Evolutionary conservation across 176 grass and related monocot genomes (phyloP).

Genomic region (Musa acuminata): DNA sequence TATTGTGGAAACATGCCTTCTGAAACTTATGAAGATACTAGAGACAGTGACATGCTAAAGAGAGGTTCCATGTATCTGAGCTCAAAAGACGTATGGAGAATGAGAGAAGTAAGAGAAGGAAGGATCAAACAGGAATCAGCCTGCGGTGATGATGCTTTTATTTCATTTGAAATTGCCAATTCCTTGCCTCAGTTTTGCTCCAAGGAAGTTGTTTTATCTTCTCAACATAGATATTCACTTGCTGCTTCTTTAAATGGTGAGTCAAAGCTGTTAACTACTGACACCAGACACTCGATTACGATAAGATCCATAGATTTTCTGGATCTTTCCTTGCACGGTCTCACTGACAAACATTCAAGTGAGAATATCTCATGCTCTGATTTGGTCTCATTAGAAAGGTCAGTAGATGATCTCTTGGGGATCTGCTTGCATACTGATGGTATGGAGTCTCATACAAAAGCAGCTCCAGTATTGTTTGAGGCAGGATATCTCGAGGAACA

Average conservation of each 20-base stretch:
- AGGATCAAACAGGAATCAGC: slow-evolving; percentile 47
- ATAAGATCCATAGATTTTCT: slow-evolving; percentile 45
- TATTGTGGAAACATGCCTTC: slow-evolving; percentile 78
- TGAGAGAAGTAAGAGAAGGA: slow-evolving; percentile 44
- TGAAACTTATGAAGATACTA: slow-evolving; percentile 19
- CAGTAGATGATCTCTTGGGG: slow-evolving; percentile 29
- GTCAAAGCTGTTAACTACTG: slow-evolving; percentile 16
- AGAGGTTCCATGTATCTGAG: slow-evolving; percentile 74
- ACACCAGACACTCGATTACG: slow-evolving; percentile 16
- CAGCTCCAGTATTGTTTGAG: slow-evolving; percentile 27
- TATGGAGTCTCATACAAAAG: slow-evolving; percentile 11
- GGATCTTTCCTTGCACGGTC: slow-evolving; percentile 36
- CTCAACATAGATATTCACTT: slow-evolving; percentile 15
- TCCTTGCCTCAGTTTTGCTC: slow-evolving; percentile 39
- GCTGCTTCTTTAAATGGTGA: not conserved
- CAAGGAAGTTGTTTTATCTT: slow-evolving; percentile 28
- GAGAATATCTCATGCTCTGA: slow-evolving; percentile 39
- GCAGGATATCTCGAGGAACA: slow-evolving; percentile 5
- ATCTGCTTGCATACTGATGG: slow-evolving; percentile 40
- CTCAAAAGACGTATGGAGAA: slow-evolving; percentile 53
- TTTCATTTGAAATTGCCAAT: slow-evolving; percentile 47
- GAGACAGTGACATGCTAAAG: slow-evolving; percentile 34
- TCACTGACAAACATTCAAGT: slow-evolving; percentile 30
- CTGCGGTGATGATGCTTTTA: slow-evolving; percentile 19
- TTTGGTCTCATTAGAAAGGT: slow-evolving; percentile 46